These are phyloP conservation scores for Xylariaceae sp. DNA, from an alignment of 2,329 filamentous ascomycete species.

Conservation along the genomic window DNA sequence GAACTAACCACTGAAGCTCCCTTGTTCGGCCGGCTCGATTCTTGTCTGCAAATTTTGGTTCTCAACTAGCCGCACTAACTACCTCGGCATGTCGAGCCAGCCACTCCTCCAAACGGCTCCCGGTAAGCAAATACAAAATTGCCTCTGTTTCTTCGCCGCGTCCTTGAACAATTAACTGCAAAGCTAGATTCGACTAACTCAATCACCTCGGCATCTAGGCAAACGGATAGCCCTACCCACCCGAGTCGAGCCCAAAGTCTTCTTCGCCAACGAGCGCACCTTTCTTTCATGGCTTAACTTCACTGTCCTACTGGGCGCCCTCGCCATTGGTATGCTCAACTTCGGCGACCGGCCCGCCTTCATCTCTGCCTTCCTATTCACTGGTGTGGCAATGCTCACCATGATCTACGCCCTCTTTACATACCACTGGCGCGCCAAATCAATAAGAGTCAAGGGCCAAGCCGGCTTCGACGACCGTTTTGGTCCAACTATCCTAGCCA, in stretches of 20 bases:
- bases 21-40: neutral
- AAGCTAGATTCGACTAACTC: conserved; percentile 7
- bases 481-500: conserved; percentile 87
- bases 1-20: neutral
- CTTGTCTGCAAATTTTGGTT: neutral
- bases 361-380: conserved; percentile 93
- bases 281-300: conserved; percentile 99
- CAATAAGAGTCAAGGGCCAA: conserved; percentile 88
- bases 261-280: conserved; percentile 99
- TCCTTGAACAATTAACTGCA: neutral
- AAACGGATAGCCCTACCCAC: conserved; percentile 98
- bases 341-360: conserved; percentile 95
- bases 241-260: conserved; percentile 98
- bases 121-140: conserved; percentile 59
- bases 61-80: neutral
- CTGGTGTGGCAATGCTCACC: conserved; percentile 88
- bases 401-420: conserved; percentile 96
- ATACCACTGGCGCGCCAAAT: conserved; percentile 96
- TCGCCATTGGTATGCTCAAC: conserved; percentile 96
- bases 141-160: neutral
- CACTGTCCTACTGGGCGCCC: conserved; percentile 95
- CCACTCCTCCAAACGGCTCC: conserved; percentile 94
- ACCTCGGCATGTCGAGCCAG: conserved; percentile 81
- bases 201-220: conserved; percentile 60
- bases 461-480: conserved; percentile 96